A percentile compares a stretch with the other conserved stretches of the same genome.
Conservation (phyloP, 2,329 filamentous ascomycete genomes). For the Talaromyces sp. region DNA sequence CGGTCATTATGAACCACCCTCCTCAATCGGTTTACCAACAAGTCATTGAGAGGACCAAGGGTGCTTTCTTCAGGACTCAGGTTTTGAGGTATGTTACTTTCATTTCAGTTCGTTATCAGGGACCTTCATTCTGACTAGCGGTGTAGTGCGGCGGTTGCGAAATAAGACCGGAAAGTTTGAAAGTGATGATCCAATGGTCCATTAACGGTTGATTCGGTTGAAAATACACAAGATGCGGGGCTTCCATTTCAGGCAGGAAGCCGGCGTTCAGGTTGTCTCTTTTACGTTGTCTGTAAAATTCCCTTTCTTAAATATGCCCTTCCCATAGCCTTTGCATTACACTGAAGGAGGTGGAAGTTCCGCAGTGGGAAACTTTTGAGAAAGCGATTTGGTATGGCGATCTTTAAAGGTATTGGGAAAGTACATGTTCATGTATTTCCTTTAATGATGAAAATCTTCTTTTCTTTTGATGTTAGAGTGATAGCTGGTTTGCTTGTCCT, state of each 20-base stretch:
- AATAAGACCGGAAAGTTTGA: slow-evolving; percentile 36
- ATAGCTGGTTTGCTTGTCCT: not conserved
- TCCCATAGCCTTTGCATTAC: slow-evolving; percentile 8
- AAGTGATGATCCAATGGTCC: slow-evolving; percentile 1
- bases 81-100: slow-evolving; percentile 61
- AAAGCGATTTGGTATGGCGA: not conserved
- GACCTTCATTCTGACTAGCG: slow-evolving; percentile 16
- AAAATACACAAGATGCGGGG: slow-evolving; percentile 23
- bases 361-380: not conserved
- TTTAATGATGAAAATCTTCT: slow-evolving; percentile 2
- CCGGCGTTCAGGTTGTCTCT: slow-evolving; percentile 40
- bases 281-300: slow-evolving; percentile 14
- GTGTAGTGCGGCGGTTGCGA: slow-evolving; percentile 48
- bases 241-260: slow-evolving; percentile 35
- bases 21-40: slow-evolving; percentile 98
- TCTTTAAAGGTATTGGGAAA: not conserved
- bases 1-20: slow-evolving; percentile 98
- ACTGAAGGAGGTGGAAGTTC: not conserved
- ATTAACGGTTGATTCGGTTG: slow-evolving; percentile 11
- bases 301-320: not conserved
- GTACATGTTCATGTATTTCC: slow-evolving; percentile 2
- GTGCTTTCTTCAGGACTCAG: slow-evolving; percentile 96
- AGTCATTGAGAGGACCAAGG: slow-evolving; percentile 98
- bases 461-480: not conserved
- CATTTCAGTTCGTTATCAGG: not conserved